Percentiles rank a stretch among this genome's conserved stretches.
Conservation (phyloP, 1,284 basidiomycete genomes). For the Pascua sp. region DNA sequence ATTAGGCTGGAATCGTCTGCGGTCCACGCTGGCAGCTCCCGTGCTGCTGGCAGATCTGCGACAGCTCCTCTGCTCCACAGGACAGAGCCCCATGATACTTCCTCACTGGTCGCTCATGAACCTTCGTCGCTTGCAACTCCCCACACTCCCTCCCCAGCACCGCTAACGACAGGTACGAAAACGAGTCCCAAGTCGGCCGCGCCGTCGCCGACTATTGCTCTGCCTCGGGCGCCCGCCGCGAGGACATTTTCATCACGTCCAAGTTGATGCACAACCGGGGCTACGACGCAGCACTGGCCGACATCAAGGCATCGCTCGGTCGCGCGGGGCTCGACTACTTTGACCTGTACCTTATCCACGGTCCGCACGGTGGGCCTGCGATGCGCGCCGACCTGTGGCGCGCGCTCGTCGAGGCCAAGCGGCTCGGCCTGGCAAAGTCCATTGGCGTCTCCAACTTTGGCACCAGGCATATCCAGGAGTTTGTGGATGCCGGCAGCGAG, state of each 20-base stretch:
- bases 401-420: conserved; percentile 49
- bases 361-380: conserved; percentile 49
- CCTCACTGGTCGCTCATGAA: too few species aligned
- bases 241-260: conserved; percentile 64
- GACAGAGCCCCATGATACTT: too few species aligned
- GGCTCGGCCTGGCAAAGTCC: conserved; percentile 46
- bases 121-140: too few species aligned
- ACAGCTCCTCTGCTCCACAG: too few species aligned
- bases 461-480: conserved; percentile 53
- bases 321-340: conserved; percentile 55
- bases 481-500: conserved; percentile 37
- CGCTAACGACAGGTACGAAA: conserved; percentile 59
- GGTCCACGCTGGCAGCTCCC: too few species aligned
- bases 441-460: conserved; percentile 54
- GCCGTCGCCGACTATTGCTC: conserved; percentile 59
- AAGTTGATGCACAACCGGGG: conserved; percentile 63
- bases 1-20: too few species aligned
- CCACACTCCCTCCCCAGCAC: too few species aligned
- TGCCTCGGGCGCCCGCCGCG: conserved; percentile 51
- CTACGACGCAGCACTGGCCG: conserved; percentile 54
- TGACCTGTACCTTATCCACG: conserved; percentile 51
- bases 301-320: conserved; percentile 59
- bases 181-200: conserved; percentile 61
- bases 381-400: conserved; percentile 51
- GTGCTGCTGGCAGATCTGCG: too few species aligned